phyloP scores from a whole-genome alignment of 352 stramenopile species.

The Phytophthora kernoviae region DNA sequence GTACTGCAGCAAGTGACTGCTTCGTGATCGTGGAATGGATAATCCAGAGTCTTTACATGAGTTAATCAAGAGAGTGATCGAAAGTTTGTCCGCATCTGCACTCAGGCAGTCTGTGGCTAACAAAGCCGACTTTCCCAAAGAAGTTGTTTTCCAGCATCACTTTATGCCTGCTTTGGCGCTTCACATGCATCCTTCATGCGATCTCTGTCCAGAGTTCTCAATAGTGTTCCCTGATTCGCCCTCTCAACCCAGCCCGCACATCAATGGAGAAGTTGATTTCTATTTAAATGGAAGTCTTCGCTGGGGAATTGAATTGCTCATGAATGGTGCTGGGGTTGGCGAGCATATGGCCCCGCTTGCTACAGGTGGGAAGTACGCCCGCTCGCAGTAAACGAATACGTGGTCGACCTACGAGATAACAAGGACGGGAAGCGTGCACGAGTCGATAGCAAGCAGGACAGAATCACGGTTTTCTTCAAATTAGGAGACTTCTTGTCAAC shows the following conservation, averaged over 20 bases:
- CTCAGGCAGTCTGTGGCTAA: constrained; percentile 4
- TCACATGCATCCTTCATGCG: background rate
- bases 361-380: constrained; percentile 7
- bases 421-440: background rate
- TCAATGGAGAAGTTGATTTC: constrained; percentile 7
- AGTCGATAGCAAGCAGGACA: background rate
- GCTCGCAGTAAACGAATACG: constrained; percentile 1
- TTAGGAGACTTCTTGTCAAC: constrained; percentile 9
- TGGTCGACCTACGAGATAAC: constrained; percentile 7
- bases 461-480: constrained; percentile 7
- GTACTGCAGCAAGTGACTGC: constrained; percentile 18
- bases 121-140: constrained; percentile 10
- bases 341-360: constrained; percentile 5
- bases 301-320: constrained; percentile 6
- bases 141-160: constrained; percentile 26
- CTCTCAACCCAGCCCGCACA: background rate
- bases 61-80: constrained; percentile 18
- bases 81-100: constrained; percentile 15
- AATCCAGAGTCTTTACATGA: constrained; percentile 21
- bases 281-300: constrained; percentile 8
- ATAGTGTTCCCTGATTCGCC: background rate
- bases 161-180: constrained; percentile 15
- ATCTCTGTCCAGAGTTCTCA: constrained; percentile 20
- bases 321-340: constrained; percentile 6
- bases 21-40: constrained; percentile 9